Percentiles rank a stretch among this genome's conserved stretches.
These are phyloP conservation scores for Lipomyces starkeyi DNA, from an alignment of 805 yeast species.

Conservation along the genomic window DNA sequence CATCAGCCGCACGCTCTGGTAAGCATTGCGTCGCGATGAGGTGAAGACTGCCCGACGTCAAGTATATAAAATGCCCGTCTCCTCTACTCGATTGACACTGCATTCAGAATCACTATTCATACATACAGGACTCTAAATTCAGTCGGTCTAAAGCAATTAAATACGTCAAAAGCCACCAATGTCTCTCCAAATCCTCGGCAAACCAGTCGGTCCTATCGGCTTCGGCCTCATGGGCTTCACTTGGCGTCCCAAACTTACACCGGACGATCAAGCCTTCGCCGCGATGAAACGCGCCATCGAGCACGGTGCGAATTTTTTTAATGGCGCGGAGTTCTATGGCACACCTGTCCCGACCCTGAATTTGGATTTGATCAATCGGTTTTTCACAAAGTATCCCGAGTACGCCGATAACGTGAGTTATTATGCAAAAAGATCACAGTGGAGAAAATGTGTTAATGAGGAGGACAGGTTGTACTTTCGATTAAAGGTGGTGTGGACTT, in stretches of 20 bases:
- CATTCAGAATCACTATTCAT: too few relatives aligned
- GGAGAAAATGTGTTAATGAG: background rate
- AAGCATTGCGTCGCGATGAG: too few relatives aligned
- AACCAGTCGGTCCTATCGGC: constrained; percentile 51
- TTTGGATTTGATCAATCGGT: constrained; percentile 59
- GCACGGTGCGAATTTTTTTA: constrained; percentile 58
- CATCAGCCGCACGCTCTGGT: too few relatives aligned
- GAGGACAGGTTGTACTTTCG: constrained; percentile 43
- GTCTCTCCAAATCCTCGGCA: constrained; percentile 15
- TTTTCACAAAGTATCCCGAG: constrained; percentile 55
- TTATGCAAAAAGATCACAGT: constrained; percentile 42
- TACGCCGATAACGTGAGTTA: constrained; percentile 61
- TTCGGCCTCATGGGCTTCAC: constrained; percentile 86
- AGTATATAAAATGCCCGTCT: too few relatives aligned
- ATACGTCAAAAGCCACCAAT: too few relatives aligned
- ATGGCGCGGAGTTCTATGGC: constrained; percentile 71
- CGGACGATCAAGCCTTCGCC: constrained; percentile 57
- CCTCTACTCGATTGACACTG: too few relatives aligned
- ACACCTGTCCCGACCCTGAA: constrained; percentile 51
- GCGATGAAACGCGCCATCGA: constrained; percentile 58
- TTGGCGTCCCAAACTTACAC: constrained; percentile 54
- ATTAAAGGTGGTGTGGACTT: constrained; percentile 64
- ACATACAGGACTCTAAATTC: too few relatives aligned
- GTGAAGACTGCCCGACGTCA: too few relatives aligned
- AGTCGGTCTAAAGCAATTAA: too few relatives aligned